Evolutionary conservation across 169 alveolate genomes (phyloP).

Genomic region (Cryptosporidium canis): DNA sequence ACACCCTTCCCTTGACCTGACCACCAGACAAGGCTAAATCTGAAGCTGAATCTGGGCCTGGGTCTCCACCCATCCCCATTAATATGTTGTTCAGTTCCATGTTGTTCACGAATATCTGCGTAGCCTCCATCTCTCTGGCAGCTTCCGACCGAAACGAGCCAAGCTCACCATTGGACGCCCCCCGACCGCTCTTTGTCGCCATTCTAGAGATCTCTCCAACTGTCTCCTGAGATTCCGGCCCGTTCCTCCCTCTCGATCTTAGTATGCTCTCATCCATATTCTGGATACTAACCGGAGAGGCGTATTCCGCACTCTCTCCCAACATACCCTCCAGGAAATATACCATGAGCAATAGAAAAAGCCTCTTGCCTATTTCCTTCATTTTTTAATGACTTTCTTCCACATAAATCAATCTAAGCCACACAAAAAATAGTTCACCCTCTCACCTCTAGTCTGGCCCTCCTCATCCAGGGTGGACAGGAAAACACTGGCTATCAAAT

Average conservation of each 20-base stretch:
- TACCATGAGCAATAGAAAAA: neutral
- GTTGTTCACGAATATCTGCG: neutral
- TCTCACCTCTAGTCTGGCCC: neutral
- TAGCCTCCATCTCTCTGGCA: neutral
- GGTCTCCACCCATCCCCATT: neutral
- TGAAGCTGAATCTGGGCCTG: neutral
- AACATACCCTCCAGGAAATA: neutral
- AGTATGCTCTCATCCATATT: constrained; percentile 3
- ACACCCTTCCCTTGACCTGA: constrained; percentile 13
- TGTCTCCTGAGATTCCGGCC: neutral
- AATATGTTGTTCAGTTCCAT: neutral
- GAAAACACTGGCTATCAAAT: too few relatives aligned
- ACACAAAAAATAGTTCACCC: too few relatives aligned
- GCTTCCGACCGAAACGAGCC: neutral
- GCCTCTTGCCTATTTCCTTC: neutral
- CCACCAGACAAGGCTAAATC: neutral
- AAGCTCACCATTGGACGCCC: neutral
- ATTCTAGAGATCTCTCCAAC: neutral
- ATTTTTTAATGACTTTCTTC: too few relatives aligned
- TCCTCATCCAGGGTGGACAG: neutral
- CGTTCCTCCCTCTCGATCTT: constrained; percentile 31
- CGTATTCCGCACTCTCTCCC: neutral
- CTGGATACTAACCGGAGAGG: neutral
- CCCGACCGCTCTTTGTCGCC: neutral
- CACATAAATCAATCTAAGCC: too few relatives aligned